phyloP scores from a whole-genome alignment of 2,329 filamentous ascomycete species.

The Fragosphaeria purpurea region DNA sequence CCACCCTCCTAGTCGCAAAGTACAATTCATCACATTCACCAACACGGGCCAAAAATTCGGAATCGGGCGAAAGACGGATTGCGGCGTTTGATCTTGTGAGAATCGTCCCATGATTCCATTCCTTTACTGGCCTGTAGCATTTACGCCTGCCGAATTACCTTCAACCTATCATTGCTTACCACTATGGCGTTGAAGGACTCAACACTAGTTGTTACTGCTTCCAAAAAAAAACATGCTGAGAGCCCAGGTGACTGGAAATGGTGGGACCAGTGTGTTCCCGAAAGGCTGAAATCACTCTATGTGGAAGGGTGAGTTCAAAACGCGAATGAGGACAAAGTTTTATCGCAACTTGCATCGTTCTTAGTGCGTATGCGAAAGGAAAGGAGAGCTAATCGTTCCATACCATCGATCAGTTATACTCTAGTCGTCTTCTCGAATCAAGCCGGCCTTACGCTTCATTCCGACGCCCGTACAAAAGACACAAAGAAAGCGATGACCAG shows the following conservation, averaged over 20 bases:
- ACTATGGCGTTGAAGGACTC: constrained; percentile 53
- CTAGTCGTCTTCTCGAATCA: constrained; percentile 85
- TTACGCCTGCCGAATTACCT: too few species aligned
- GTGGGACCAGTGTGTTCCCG: constrained; percentile 70
- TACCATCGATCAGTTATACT: constrained; percentile 57
- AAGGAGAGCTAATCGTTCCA: too few species aligned
- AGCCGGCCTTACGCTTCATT: constrained; percentile 65
- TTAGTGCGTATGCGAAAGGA: too few species aligned
- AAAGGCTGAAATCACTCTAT: constrained; percentile 55
- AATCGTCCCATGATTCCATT: background rate
- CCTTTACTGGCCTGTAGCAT: too few species aligned
- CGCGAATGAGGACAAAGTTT: too few species aligned
- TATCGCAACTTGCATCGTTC: too few species aligned
- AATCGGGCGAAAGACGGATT: constrained; percentile 29
- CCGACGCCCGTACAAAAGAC: constrained; percentile 30
- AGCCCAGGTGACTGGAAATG: constrained; percentile 82
- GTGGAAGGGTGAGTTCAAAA: constrained; percentile 48
- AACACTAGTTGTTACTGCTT: constrained; percentile 71
- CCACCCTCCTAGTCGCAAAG: constrained; percentile 64
- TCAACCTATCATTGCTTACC: too few species aligned
- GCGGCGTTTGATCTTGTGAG: constrained; percentile 58
- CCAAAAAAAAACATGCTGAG: constrained; percentile 67
- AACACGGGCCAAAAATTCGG: constrained; percentile 36
- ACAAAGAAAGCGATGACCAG: constrained; percentile 51
- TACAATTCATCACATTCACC: constrained; percentile 51